Conservation (phyloP, 1,284 basidiomycete species). For the Golubevia sp. region DNA sequence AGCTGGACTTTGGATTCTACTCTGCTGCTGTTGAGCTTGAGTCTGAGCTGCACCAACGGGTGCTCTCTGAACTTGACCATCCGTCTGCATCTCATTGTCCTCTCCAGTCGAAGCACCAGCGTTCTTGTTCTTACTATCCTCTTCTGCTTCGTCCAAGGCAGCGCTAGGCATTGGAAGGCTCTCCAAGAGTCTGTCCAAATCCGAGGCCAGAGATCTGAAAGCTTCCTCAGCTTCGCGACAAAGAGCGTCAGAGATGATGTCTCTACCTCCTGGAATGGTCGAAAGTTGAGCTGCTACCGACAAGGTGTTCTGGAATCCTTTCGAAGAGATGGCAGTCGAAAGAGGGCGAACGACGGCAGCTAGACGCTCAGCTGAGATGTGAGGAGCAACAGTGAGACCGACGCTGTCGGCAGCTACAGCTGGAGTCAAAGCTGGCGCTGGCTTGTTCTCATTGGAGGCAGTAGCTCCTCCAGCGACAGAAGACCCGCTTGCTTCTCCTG, state of each 20-base stretch:
- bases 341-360: conserved; percentile 50
- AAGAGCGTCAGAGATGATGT: conserved; percentile 43
- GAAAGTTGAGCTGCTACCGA: conserved; percentile 51
- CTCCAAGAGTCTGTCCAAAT: conserved; percentile 42
- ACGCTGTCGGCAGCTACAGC: not conserved
- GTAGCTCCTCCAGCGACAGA: not conserved
- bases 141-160: conserved; percentile 25
- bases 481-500: not conserved
- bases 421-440: not conserved
- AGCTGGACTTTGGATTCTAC: conserved; percentile 34
- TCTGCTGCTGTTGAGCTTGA: too few relatives aligned
- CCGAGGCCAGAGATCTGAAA: conserved; percentile 25
- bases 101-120: conserved; percentile 4
- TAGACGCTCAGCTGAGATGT: conserved; percentile 41
- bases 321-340: conserved; percentile 44
- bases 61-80: not conserved
- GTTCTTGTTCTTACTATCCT: conserved; percentile 11
- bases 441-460: conserved; percentile 6
- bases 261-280: conserved; percentile 30
- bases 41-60: too few relatives aligned
- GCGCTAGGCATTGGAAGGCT: conserved; percentile 31
- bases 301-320: conserved; percentile 59
- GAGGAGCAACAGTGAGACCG: conserved; percentile 3
- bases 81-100: conserved; percentile 10
- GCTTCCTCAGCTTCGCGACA: conserved; percentile 43